Base-by-base conservation (phyloP, 805 yeast genomes). In the Kuraishia cidri region DNA sequence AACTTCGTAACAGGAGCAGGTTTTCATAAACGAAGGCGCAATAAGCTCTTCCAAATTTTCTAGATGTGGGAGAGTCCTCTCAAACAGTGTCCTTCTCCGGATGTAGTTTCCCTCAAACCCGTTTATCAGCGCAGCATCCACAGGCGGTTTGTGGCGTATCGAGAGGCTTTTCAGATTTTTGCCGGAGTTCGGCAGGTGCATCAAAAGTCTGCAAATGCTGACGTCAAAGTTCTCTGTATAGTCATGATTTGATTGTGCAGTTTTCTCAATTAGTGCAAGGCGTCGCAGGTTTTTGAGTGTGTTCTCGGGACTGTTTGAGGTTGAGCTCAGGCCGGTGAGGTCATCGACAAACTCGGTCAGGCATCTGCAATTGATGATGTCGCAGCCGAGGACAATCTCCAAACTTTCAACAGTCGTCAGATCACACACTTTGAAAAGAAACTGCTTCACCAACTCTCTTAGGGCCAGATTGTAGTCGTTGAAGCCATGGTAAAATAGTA, bases 61-160 rank as follows among this genome's bases (percentile, higher is more conserved):
- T 19, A 72, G 41, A 11, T 59, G 45, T 0, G 83, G 82, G 4
- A 79, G 47, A 0, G 66, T 54, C 1, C 54, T 49, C 16, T 64
- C 62, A 43, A 66, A 79, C 9, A 81, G 44, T 19, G 60, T 64
- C 33, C 72, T 60, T 44, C 86, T 64, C 38, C 86, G 66, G 5
- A 69, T 47, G 42, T 74, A 79, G 43, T 82, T 81, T 0, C 94
- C 94, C 45, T 81, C 90, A 26, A 76, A 69, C 2, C 85, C 84
- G 48, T 79, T 82, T 12, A 52, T 58, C 10, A 76, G 64, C 23
- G 63, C 59, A 0, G 81, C 84, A 45, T 71, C 72, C 3, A 50
- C 24, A 2, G 84, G 82, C 3, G 80, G 71, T 18, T 60, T 60
- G 48, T 80, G 87, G 13, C 66, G 59, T n/a, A 81, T 60, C 7